A percentile compares a stretch with the other conserved stretches of the same genome.
Conservation (phyloP, 139 green algal genomes). For the Pedinophyceae sp. region DNA sequence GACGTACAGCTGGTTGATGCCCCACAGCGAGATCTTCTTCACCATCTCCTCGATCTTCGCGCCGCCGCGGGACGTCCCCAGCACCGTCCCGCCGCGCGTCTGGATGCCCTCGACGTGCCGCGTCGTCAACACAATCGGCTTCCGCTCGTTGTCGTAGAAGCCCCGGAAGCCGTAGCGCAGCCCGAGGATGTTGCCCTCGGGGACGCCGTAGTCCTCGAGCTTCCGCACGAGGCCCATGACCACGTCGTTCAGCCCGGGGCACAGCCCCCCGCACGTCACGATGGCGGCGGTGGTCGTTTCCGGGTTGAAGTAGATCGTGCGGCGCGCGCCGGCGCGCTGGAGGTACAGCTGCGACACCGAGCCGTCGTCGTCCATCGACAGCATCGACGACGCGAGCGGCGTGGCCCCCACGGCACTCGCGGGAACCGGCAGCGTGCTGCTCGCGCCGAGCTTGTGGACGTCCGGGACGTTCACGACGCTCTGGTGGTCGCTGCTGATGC, state of each 20-base stretch:
- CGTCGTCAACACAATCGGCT: no score
- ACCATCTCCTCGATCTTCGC: slow-evolving; percentile 86
- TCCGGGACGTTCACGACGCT: no score
- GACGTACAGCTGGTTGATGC: slow-evolving; percentile 82
- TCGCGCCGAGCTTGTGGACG: no score
- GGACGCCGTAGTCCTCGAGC: slow-evolving; percentile 73
- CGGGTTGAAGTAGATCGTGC: slow-evolving; percentile 64
- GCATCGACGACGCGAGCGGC: no score
- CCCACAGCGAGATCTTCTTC: no score
- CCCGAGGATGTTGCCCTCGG: slow-evolving; percentile 73
- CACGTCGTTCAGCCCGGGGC: slow-evolving; percentile 89
- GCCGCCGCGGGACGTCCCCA: slow-evolving; percentile 84
- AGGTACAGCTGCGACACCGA: slow-evolving; percentile 59
- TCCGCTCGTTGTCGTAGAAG: no score
- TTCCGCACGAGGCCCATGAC: slow-evolving; percentile 28
- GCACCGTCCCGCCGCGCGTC: slow-evolving; percentile 14
- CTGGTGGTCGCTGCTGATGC: no score
- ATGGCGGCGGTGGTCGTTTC: slow-evolving; percentile 67
- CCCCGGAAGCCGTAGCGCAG: slow-evolving; percentile 56
- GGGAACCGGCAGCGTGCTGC: not conserved
- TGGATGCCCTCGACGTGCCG: no score
- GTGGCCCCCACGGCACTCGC: no score
- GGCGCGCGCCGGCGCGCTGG: slow-evolving; percentile 52
- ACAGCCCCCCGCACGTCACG: slow-evolving; percentile 90
- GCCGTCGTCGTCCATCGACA: slow-evolving; percentile 38